A percentile compares a stretch with the other conserved stretches of the same genome.
These are phyloP conservation scores for Cutaneotrichosporon cyanovorans DNA, from an alignment of 1,284 basidiomycete species.

Conservation along the genomic window DNA sequence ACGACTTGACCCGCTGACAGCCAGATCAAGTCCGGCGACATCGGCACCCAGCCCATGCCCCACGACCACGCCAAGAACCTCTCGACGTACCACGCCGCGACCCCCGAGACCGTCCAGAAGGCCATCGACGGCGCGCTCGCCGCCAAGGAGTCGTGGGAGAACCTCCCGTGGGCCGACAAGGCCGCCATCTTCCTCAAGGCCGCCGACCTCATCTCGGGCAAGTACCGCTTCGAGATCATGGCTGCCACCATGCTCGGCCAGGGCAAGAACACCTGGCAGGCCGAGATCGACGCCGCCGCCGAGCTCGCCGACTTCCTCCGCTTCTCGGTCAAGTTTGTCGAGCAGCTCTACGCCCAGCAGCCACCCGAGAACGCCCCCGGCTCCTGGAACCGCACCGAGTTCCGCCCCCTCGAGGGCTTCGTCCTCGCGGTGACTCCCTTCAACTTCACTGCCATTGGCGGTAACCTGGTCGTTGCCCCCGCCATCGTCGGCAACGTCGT, in stretches of 20 bases:
- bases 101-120: constrained; percentile 61
- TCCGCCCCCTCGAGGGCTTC: constrained; percentile 93
- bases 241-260: constrained; percentile 97
- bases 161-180: constrained; percentile 89
- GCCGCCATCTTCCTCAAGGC: constrained; percentile 98
- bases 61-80: constrained; percentile 73
- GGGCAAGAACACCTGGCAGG: constrained; percentile 99
- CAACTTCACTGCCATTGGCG: constrained; percentile 97
- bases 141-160: constrained; percentile 84
- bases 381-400: constrained; percentile 95
- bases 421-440: constrained; percentile 96
- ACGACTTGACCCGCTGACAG: background rate
- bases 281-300: constrained; percentile 97
- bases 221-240: constrained; percentile 90
- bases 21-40: constrained; percentile 74
- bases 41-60: constrained; percentile 72
- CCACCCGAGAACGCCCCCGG: constrained; percentile 78
- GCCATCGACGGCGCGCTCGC: constrained; percentile 85
- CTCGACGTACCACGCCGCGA: constrained; percentile 83
- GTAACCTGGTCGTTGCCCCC: constrained; percentile 76
- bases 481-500: constrained; percentile 91
- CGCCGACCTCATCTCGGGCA: constrained; percentile 84
- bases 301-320: constrained; percentile 94
- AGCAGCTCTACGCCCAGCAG: constrained; percentile 87
- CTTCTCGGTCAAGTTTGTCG: constrained; percentile 93